Percentiles rank a stretch among this genome's conserved stretches.
Conservation (phyloP, 139 green algal species). For the Coelastrella sp. region DNA sequence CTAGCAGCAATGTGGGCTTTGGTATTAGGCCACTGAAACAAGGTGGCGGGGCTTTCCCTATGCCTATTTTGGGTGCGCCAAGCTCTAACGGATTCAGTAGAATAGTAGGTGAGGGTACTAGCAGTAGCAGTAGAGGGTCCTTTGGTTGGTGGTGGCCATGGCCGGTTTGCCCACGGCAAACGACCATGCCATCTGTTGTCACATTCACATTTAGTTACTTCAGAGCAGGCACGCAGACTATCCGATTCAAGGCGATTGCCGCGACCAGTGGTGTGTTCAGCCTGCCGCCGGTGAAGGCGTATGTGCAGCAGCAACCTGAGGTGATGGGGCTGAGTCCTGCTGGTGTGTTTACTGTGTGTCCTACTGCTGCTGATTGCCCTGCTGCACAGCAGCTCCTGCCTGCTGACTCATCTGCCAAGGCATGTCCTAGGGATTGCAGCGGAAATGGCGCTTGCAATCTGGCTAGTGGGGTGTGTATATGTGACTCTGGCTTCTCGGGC, state of each 20-base stretch:
- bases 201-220: conserved; percentile 60
- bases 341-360: conserved; percentile 54
- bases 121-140: not conserved
- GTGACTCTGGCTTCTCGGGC: conserved; percentile 49
- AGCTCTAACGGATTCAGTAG: not conserved
- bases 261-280: conserved; percentile 67
- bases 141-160: conserved; percentile 17
- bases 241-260: conserved; percentile 67
- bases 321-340: conserved; percentile 59
- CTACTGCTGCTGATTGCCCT: conserved; percentile 16
- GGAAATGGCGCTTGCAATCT: conserved; percentile 64
- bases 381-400: conserved; percentile 2
- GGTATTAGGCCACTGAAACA: not conserved
- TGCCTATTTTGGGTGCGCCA: not conserved
- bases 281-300: conserved; percentile 70
- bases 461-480: conserved; percentile 54
- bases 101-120: not conserved
- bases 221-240: conserved; percentile 57
- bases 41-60: not conserved
- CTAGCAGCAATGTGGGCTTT: not conserved
- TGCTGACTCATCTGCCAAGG: conserved; percentile 24
- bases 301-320: conserved; percentile 71
- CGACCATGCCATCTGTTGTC: conserved; percentile 54
- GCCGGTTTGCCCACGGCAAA: conserved; percentile 48
- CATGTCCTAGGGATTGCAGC: conserved; percentile 61